Percentiles rank a stretch among this genome's conserved stretches.
Evolutionary conservation across 345 rosid genomes (phyloP).

Genomic region (Passiflora organensis): DNA sequence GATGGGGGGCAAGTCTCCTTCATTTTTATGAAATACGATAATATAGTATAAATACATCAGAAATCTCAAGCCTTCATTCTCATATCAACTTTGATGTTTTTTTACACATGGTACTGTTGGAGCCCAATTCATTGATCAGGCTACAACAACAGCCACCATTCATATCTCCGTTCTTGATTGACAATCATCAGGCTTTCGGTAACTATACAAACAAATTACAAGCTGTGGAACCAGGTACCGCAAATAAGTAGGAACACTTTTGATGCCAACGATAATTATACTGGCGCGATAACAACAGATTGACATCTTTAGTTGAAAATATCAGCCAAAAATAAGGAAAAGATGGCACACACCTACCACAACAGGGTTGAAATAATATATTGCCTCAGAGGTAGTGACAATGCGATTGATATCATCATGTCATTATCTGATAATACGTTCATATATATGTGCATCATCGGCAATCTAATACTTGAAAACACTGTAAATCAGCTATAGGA

Average conservation of each 20-base stretch:
- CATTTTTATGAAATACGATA: no score
- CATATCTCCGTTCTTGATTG: conserved; percentile 30
- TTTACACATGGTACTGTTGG: conserved; percentile 25
- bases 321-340: no score
- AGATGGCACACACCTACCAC: no score
- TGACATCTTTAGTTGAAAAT: no score
- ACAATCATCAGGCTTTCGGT: conserved; percentile 27
- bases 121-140: conserved; percentile 16
- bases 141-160: conserved; percentile 27
- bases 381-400: conserved; percentile 43
- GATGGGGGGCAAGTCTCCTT: no score
- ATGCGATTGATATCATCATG: conserved; percentile 22
- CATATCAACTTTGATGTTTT: neutral
- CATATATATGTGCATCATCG: conserved; percentile 17
- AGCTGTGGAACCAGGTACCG: neutral
- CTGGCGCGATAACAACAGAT: no score
- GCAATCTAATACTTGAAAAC: neutral
- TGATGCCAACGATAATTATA: no score
- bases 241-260: no score
- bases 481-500: neutral
- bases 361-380: neutral
- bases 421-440: conserved; percentile 25
- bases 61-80: conserved; percentile 27
- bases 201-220: neutral
- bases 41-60: no score